Evolutionary conservation across 768 basidiomycete species (phyloP).

Genomic region (Boletus patriciae): DNA sequence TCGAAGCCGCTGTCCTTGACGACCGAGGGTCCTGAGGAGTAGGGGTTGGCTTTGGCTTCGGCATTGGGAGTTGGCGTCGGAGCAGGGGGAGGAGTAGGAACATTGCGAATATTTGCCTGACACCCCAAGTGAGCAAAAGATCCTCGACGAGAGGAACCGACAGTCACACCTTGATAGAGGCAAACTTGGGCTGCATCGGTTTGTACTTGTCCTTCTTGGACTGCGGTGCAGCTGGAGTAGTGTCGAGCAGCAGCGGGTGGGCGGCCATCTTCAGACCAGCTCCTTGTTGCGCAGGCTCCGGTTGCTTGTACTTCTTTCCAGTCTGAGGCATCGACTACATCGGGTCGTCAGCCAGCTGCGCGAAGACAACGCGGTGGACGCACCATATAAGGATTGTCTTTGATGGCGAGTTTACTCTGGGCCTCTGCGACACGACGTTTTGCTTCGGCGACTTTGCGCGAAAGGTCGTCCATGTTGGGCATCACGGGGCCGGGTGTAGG

Average conservation of each 20-base stretch:
- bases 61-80: constrained; percentile 38
- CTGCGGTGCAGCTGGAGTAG: constrained; percentile 50
- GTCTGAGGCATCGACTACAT: constrained; percentile 52
- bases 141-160: background rate
- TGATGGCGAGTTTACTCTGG: constrained; percentile 69
- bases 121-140: background rate
- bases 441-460: constrained; percentile 78
- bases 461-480: constrained; percentile 59
- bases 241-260: constrained; percentile 80
- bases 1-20: constrained; percentile 67
- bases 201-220: constrained; percentile 92
- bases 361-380: constrained; percentile 20
- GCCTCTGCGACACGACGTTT: constrained; percentile 82
- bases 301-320: constrained; percentile 53
- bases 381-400: constrained; percentile 89
- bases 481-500: constrained; percentile 42
- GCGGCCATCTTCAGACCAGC: constrained; percentile 89
- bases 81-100: constrained; percentile 57
- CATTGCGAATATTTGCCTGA: constrained; percentile 76
- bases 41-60: constrained; percentile 68
- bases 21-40: constrained; percentile 51
- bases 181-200: constrained; percentile 99
- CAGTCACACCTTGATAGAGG: constrained; percentile 76
- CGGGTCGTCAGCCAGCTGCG: background rate
- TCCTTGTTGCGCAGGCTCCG: constrained; percentile 72